Evolutionary conservation across 106 monocot species (phyloP), one percentile per base, ranked within the genome.

Genomic region (Allium cepa): DNA sequence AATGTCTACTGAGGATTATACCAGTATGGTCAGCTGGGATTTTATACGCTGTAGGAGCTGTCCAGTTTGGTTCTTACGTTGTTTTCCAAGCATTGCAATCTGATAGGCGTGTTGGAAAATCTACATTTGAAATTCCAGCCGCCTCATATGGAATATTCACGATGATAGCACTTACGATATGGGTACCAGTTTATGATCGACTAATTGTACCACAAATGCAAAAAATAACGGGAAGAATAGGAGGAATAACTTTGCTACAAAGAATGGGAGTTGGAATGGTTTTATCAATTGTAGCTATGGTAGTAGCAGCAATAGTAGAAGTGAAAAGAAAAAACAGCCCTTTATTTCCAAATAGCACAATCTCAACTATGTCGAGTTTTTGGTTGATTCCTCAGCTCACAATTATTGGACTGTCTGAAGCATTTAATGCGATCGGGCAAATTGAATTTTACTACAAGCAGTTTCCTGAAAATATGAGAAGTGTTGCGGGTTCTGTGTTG

Each of bases 391-490:
- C 91, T 8, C 91, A 87, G 78, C 73, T 92, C 36, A 57, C 63
- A 28, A 70, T 82, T 22, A 70, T 87, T 79, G 91, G 87, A 8
- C 47, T 92, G 8, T 80, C 82, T 1, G 84, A 82, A 72, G 84
- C 84, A 3, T 79, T 92, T 73, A 82, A 75, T 26, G 82, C 79
- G 8, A 73, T 92, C 0, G 91, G 84, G 4, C 91, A 92, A 76
- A 80, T 85, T 7, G 91, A 87, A 77, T 87, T 92, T 69, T 92
- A 82, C 78, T 81, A 92, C 77, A 64, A 62, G 60, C 80, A 92
- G 72, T 92, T 92, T 62, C 91, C 87, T 3, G 91, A 87, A 56
- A 87, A 85, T 50, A 78, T 92, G 91, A 81, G 75, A 49, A 84
- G 84, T 11, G 2, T 87, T 11, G 91, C 84, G 0, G 72, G 67